A percentile compares a stretch with the other conserved stretches of the same genome.
These are phyloP conservation scores for Eucalyptus globulus DNA, from an alignment of 345 rosid species.

Conservation along the genomic window DNA sequence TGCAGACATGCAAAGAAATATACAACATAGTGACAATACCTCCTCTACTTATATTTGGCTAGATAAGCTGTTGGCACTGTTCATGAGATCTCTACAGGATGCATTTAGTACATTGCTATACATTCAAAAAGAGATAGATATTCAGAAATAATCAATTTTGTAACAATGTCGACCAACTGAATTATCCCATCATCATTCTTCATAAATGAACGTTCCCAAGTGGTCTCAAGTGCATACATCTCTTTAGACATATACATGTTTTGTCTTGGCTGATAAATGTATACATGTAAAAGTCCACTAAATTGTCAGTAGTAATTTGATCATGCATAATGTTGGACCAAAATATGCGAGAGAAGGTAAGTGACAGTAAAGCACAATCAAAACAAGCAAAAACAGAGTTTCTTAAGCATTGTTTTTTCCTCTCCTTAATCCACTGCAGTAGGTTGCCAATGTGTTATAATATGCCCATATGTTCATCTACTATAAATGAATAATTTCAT, in stretches of 20 bases:
- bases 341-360: not conserved
- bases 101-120: not conserved
- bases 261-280: not conserved
- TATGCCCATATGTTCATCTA: not conserved
- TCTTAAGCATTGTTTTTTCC: not conserved
- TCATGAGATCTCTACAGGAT: not conserved
- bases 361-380: not conserved
- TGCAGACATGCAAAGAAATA: not conserved
- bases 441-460: not conserved
- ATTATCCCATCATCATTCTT: not conserved
- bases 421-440: not conserved
- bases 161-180: not conserved
- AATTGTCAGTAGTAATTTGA: not conserved
- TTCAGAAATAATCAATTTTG: not conserved
- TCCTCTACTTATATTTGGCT: not conserved
- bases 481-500: not conserved
- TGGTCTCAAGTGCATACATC: not conserved
- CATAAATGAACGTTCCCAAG: not conserved
- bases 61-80: not conserved
- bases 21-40: not conserved
- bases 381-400: not conserved
- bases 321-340: not conserved
- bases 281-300: not conserved
- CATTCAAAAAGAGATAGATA: not conserved
- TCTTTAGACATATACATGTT: not conserved